Conservation (phyloP, 2,329 filamentous ascomycete species). For the Chaetomiaceae sp. region DNA sequence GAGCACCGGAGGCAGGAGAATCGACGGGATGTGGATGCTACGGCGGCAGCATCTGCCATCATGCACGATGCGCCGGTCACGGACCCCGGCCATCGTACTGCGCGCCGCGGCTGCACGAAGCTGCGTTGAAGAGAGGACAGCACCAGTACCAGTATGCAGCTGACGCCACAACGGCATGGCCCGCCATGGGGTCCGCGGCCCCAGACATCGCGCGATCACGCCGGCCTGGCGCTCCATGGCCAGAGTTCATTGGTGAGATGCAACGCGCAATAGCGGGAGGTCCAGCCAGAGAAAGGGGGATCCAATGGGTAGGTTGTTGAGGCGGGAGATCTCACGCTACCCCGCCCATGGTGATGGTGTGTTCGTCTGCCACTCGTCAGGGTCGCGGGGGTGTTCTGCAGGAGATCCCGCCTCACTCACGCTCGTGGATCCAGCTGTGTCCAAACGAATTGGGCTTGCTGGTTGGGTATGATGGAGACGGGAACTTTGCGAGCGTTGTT, state of each 20-base stretch:
- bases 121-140: slow-evolving; percentile 5
- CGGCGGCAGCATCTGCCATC: slow-evolving; percentile 1
- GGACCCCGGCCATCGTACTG: not conserved
- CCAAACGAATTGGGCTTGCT: slow-evolving; percentile 13
- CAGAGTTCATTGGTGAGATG: slow-evolving; percentile 9
- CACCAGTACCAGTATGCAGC: slow-evolving; percentile 8
- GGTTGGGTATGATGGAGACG: slow-evolving; percentile 18
- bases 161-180: not conserved
- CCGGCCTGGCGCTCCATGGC: slow-evolving; percentile 6
- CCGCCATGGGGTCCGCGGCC: slow-evolving; percentile 7
- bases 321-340: slow-evolving; percentile 19
- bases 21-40: slow-evolving; percentile 32
- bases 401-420: slow-evolving; percentile 7
- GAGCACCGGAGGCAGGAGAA: slow-evolving; percentile 59
- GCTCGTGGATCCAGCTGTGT: not conserved
- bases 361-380: slow-evolving; percentile 23
- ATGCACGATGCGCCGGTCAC: not conserved
- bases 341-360: slow-evolving; percentile 18
- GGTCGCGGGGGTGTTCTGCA: slow-evolving; percentile 9
- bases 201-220: slow-evolving; percentile 9
- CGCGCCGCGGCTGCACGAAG: slow-evolving; percentile 7
- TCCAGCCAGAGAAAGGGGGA: not conserved
- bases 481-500: slow-evolving; percentile 7
- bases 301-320: slow-evolving; percentile 9
- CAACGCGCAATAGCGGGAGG: slow-evolving; percentile 10